Evolutionary conservation across 306 rosid genomes (phyloP), one percentile per base, ranked within the genome.

Genomic region (Cicer arietinum): DNA sequence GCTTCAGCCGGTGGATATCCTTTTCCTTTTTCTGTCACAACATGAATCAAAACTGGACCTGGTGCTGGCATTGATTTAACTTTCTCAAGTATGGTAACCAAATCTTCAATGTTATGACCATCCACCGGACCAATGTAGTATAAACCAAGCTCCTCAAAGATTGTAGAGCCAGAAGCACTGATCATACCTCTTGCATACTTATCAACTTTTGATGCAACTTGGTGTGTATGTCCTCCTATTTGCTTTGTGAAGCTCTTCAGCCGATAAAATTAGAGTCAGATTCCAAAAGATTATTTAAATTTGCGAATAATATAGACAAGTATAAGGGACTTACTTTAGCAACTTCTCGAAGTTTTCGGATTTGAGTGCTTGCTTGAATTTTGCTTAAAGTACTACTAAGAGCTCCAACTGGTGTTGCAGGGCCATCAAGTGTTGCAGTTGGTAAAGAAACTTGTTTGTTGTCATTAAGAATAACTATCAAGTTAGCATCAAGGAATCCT

Each of bases 401-500:
- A 46, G 98, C 96, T 67, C 97, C 97, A 59, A 94, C 98, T 0
- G 97, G 98, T 66, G 75, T 77, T 81, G 98, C 91, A 17, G 98
- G 98, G 60, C 98, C 98, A 68, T 94, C 96, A 22, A 94, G 91
- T 20, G 95, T 94, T 5, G 98, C 97, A 5, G 97, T 94, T 41
- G 97, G 98, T 67, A 94, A 80, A 47, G 98, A 94, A n/a, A 94
- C 98, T 88, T 90, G 98, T 58, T 86, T 94, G 57, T 94, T 94
- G 80, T 94, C 98, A 69, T 94, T 94, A 14, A 94, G 83, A 66
- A 94, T 70, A 61, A 91, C 86, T n/a, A 94, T 94, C 85, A 94
- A 47, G 81, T 94, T 94, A 39, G 93, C 13, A 46, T 90, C 98
- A 48, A 94, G 82, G 63, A 74, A 94, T 58, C 98, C 97, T 51